Base-by-base conservation (phyloP, 2,329 filamentous ascomycete species). In the Diatrype stigma region DNA sequence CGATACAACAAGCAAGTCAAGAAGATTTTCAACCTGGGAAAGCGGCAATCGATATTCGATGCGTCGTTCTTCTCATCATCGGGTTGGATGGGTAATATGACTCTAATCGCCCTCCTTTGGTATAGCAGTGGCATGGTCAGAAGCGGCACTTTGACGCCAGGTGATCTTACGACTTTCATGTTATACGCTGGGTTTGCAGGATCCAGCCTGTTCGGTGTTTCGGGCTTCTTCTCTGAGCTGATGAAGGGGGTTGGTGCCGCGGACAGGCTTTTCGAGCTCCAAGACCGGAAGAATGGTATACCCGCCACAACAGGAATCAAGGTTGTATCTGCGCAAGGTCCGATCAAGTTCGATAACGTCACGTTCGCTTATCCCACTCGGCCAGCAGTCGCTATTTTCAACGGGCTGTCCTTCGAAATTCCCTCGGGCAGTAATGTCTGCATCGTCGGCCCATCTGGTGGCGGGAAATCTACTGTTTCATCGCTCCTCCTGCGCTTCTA, bases 201-300 rank as follows among this genome's bases (percentile, higher is more conserved):
- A 3, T 94, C 89, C 46, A 96, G 90, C 70, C 81, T 99, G 56
- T 96, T 97, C 60, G 94, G 94, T 3, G 77, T 99, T 2, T 96
- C 91, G 3, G 90, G 89, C 51, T 99, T 99, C 73, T 99, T 96
- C 71, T 96, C 92, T 0, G 94, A 99, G 67, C 79, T 99, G 55
- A 99, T 99, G 94, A 99, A 99, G 70, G 95, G 95, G 40, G 93
- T 96, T 3, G 94, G 95, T 63, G 94, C 94, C 40, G 94, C 94
- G n/a, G 96, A 88, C 63, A 87, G 94, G 53, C 78, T 99, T 1
- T 99, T 99, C 64, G 94, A 99, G 66, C 80, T 99, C 6, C 92
- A 97, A 67, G 94, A 99, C 68, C 86, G 94, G 56, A 77, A 89
- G 52, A 89, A 92, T 0, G 87, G 85, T 2, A 95, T 97, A 54